Evolutionary conservation across 805 yeast genomes (phyloP), one percentile per base, ranked within the genome.

Genomic region (Cyberlindnera japonica): DNA sequence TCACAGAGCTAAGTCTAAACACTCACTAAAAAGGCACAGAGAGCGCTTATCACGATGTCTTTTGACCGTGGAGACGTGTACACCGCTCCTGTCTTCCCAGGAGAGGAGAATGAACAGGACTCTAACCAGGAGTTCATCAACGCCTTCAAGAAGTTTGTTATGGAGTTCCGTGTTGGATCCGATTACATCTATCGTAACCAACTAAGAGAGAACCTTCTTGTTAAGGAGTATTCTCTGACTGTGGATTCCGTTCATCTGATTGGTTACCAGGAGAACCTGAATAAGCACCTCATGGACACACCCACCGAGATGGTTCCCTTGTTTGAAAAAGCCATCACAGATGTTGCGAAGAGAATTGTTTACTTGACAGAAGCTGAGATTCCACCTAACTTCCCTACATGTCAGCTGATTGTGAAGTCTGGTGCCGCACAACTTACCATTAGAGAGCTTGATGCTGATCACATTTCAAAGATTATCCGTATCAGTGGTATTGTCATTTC

Each of bases 401-500:
- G 95, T 58, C 98, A 93, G 66, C 66, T 91, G 53, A 78, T 88
- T 37, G 66, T 91, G 40, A 74, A 73, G 47, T 82, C 95, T 11
- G 79, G 80, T 40, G 83, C 95, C 13, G 77, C 79, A 43, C 77
- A 79, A 43, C 72, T 82, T 4, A 72, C 91, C 1, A 78, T 93
- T 43, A 76, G 99, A 59, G 80, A 87, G 41, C 69, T 93, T 43
- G 91, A 84, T 59, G 82, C 96, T 2, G 86, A 83, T 35, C 87
- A 87, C 59, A 89, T 93, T 46, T 79, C 96, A 19, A 86, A 88
- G 60, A 83, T 93, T 40, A 91, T 93, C 25, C 73, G 96, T 41
- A 77, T 93, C 32, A 85, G 95, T 16, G 99, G 99, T 22, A 93
- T 93, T 54, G 75, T 93, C 52, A 91, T 93, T 43, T 83, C 95